Base-by-base conservation (phyloP, 305 asterid species). In the Plantago rigida region DNA sequence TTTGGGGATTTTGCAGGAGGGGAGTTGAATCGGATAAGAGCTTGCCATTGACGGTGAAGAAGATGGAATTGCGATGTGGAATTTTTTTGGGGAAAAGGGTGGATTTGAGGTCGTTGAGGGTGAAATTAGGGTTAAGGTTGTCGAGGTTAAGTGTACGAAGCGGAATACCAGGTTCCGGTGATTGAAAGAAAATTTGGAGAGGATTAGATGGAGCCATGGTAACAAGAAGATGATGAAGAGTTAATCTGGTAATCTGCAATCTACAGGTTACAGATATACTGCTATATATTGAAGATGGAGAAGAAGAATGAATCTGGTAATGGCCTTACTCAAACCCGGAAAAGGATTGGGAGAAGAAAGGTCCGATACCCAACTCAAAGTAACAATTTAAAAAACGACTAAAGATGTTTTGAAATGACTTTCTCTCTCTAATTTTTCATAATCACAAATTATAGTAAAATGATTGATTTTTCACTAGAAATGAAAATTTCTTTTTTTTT, bases 21-120 rank as follows among this genome's bases (percentile, higher is more conserved):
- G 73, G 65, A 8, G 91, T 69, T 34, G 91, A 75, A 47, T 82
- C 87, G 0, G 80, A 46, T 0, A 92, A 70, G 14, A 74, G 69
- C 62, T 79, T 81, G 1, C 97, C 95, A 70, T 89, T 75, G 13
- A 79, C 69, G 2, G 87, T 80, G 77, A 89, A 77, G 84, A 81
- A 92, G 14, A 66, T 39, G 62, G 85, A 75, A 14, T 62, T 19
- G 1, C 26, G 56, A 9, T 81, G 69, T 39, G 61, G 59, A 24
- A 67, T 14, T 50, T 62, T 13, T 15, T 66, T 3, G 60, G 94
- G 75, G 51, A 75, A 57, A 56, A 85, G 47, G 28, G 80, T 69
- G 3, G 77, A 66, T 57, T 83, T 85, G 64, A 88, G 91, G 70
- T 82, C 71, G 41, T 51, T 72, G 56, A 84, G 45, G 11, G 83